These are phyloP conservation scores for Paxillus involutus DNA, from an alignment of 768 basidiomycete genomes.

Conservation along the genomic window DNA sequence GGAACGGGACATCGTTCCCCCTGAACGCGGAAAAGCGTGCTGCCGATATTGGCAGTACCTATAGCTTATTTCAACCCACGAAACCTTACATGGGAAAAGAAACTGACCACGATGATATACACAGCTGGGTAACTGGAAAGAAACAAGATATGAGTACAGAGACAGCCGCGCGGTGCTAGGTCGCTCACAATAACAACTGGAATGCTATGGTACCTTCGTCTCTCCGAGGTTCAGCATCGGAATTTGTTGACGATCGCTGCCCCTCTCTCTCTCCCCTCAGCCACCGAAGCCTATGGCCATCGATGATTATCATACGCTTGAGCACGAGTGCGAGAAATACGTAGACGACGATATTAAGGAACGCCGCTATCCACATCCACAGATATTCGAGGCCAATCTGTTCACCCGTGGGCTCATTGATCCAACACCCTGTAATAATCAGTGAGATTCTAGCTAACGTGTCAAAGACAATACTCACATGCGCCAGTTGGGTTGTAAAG, in stretches of 20 bases:
- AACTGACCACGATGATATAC: slow-evolving; percentile 37
- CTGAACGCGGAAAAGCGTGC: slow-evolving; percentile 40
- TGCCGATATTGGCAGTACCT: slow-evolving; percentile 41
- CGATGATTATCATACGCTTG: slow-evolving; percentile 35
- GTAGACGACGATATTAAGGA: slow-evolving; percentile 44
- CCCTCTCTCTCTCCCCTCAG: slow-evolving; percentile 5
- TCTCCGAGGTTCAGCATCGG: background rate
- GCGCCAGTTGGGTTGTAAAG: slow-evolving; percentile 46
- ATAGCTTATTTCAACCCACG: background rate
- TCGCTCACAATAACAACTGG: slow-evolving; percentile 48
- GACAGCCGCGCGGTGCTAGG: background rate
- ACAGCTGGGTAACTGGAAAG: slow-evolving; percentile 44
- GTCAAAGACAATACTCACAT: slow-evolving; percentile 28
- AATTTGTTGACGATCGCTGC: slow-evolving; percentile 1
- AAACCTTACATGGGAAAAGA: background rate
- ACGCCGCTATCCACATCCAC: slow-evolving; percentile 51
- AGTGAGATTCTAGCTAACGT: background rate
- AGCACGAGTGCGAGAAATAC: slow-evolving; percentile 44
- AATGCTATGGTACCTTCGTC: slow-evolving; percentile 34
- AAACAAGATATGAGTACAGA: slow-evolving; percentile 2
- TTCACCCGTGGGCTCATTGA: slow-evolving; percentile 34
- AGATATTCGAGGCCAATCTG: slow-evolving; percentile 48
- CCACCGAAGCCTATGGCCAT: slow-evolving; percentile 26
- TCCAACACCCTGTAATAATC: slow-evolving; percentile 52
- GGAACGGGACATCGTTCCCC: slow-evolving; percentile 30